phyloP scores from a whole-genome alignment of 2,329 filamentous ascomycete species.

The Pseudopithomyces maydicus region DNA sequence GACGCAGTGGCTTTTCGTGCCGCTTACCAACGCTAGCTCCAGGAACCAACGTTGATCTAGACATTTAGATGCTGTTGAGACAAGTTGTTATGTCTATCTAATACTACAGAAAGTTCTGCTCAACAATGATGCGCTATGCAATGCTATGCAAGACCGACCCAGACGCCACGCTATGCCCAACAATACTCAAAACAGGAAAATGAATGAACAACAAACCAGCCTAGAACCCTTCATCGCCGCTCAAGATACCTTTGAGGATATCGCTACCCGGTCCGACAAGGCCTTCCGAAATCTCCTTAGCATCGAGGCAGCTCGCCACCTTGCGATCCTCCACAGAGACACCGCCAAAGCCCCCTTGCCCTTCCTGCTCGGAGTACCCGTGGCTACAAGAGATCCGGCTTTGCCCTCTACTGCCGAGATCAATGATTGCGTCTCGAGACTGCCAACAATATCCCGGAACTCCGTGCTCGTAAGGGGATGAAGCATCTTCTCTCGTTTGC shows the following conservation, averaged over 20 bases:
- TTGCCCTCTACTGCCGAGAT: conserved; percentile 74
- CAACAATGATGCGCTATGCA: neutral
- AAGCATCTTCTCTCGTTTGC: conserved; percentile 84
- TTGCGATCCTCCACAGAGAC: conserved; percentile 72
- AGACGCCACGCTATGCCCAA: neutral
- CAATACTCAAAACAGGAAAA: neutral
- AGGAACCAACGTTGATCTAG: neutral
- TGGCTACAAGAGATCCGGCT: conserved; percentile 66
- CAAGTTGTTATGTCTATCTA: neutral
- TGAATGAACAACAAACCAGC: neutral
- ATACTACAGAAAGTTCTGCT: neutral
- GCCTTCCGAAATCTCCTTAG: conserved; percentile 75
- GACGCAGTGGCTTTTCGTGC: conserved; percentile 14
- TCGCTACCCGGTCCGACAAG: conserved; percentile 60
- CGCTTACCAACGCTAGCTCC: neutral
- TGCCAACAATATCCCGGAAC: conserved; percentile 90
- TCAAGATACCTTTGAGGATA: conserved; percentile 42
- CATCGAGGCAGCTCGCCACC: conserved; percentile 78
- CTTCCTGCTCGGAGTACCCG: conserved; percentile 74
- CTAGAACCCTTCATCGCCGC: conserved; percentile 18
- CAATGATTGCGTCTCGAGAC: conserved; percentile 84
- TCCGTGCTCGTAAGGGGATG: conserved; percentile 90
- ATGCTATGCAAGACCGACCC: neutral
- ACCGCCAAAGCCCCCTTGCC: conserved; percentile 57
- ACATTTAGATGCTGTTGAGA: neutral